Base-by-base conservation (phyloP, 2,329 filamentous ascomycete species). In the Pleomassaria siparia region DNA sequence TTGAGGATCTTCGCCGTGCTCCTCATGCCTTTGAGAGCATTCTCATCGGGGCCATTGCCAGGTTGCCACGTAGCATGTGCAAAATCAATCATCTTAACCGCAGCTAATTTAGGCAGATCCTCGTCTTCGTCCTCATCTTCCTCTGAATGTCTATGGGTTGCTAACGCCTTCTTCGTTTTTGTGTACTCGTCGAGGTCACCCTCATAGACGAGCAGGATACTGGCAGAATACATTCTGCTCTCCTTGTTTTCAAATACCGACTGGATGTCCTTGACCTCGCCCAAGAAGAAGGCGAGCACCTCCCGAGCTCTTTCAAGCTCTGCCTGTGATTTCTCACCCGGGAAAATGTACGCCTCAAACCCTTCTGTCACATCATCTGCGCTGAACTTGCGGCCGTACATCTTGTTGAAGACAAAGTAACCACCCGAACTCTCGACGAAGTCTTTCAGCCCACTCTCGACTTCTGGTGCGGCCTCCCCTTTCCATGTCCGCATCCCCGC, bases 1-100 rank as follows among this genome's bases (percentile, higher is more conserved):
- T 84, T 79, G 59, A 97, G 85, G 24, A 96, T 85, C 50, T 78
- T 77, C 43, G 81, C 77, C 29, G 92, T 74, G 64, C 80, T 92
- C 64, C 84, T 78, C 52, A 96, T 82, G 0, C 91, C 91, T 28
- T 76, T 75, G 25, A 96, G 76, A 12, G 81, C 75, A 64, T 97
- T 97, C 72, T 95, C 86, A 67, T 99, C 94, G 0, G 88, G 86
- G 0, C 92, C 92, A 60, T 87, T 74, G 1, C 90, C 89, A 0
- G 89, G 87, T 1, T 84, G 87, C 85, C 87, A 97, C 41, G 78
- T 74, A 10, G 94, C 94, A 71, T 99, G 94, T 1, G 94, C 94
- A 78, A 99, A 99, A 70, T 99, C 94, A 59, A 99, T 99, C 54
- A 99, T 79, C 66, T 92, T 94, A 41, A 96, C 78, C 11, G 84